Evolutionary conservation across 2,329 filamentous ascomycete genomes (phyloP).

Genomic region (Thermothelomyces thermophilus): DNA sequence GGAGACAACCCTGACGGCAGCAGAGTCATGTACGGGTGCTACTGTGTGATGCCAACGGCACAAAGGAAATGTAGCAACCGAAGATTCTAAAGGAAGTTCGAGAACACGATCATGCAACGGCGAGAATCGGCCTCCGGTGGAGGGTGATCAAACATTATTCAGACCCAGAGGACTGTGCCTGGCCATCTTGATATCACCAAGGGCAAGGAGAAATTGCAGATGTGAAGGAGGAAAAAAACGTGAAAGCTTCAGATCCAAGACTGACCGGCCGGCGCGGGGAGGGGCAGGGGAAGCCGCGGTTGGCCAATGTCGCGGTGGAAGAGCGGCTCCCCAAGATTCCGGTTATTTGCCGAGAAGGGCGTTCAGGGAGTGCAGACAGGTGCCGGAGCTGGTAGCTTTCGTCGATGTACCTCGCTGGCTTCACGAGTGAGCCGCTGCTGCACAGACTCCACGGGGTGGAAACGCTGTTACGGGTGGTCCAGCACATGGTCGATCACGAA

Average conservation of each 20-base stretch:
- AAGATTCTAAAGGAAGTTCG: slow-evolving; percentile 13
- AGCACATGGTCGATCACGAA: slow-evolving; percentile 13
- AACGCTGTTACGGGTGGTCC: slow-evolving; percentile 11
- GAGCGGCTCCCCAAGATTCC: not conserved
- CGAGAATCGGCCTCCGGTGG: slow-evolving; percentile 5
- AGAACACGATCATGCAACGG: slow-evolving; percentile 17
- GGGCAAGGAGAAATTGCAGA: too few species aligned
- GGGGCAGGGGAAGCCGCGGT: slow-evolving; percentile 9
- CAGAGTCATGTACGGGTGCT: not conserved
- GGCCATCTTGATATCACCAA: slow-evolving; percentile 13
- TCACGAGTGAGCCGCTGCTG: not conserved
- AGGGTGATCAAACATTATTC: slow-evolving; percentile 23
- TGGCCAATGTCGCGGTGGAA: slow-evolving; percentile 7
- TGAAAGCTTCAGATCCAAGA: slow-evolving; percentile 19
- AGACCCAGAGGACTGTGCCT: slow-evolving; percentile 2
- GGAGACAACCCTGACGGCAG: not conserved
- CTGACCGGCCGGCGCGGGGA: not conserved
- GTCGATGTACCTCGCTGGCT: not conserved
- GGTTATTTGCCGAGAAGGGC: slow-evolving; percentile 16
- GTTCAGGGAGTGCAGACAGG: slow-evolving; percentile 1
- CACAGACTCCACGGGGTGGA: slow-evolving; percentile 17
- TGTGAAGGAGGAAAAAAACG: too few species aligned
- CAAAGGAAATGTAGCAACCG: not conserved
- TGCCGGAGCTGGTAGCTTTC: not conserved
- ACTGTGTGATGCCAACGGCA: not conserved